Conservation (phyloP, 2,329 filamentous ascomycete genomes). For the Botrytis sinoallii region DNA sequence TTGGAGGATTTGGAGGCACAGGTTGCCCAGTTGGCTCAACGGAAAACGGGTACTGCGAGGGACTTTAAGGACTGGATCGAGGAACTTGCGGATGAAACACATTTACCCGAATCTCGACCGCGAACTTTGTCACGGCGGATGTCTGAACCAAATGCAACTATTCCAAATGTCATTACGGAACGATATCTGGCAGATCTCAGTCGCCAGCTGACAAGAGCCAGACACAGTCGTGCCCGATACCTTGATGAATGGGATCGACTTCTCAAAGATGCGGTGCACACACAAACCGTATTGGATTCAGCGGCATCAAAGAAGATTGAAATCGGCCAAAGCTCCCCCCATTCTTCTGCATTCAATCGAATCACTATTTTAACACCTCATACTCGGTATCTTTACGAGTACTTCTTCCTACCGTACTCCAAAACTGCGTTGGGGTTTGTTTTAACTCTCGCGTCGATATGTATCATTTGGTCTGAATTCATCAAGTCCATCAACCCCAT, state of each 20-base stretch:
- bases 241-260: slow-evolving; percentile 81
- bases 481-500: slow-evolving; percentile 77
- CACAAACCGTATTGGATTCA: slow-evolving; percentile 82
- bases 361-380: slow-evolving; percentile 71
- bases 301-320: slow-evolving; percentile 76
- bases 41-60: slow-evolving; percentile 73
- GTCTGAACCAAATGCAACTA: slow-evolving; percentile 44
- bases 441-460: slow-evolving; percentile 71
- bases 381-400: slow-evolving; percentile 75
- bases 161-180: slow-evolving; percentile 85
- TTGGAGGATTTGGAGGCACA: slow-evolving; percentile 80
- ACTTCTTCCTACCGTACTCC: slow-evolving; percentile 66
- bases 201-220: slow-evolving; percentile 73
- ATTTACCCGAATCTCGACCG: slow-evolving; percentile 60
- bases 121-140: slow-evolving; percentile 43
- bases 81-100: slow-evolving; percentile 77
- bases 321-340: slow-evolving; percentile 59
- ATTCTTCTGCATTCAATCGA: slow-evolving; percentile 52
- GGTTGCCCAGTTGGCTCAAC: slow-evolving; percentile 71
- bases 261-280: slow-evolving; percentile 68
- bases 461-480: slow-evolving; percentile 90
- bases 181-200: slow-evolving; percentile 90
- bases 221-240: slow-evolving; percentile 80
- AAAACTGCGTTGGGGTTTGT: slow-evolving; percentile 64
- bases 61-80: slow-evolving; percentile 94